A percentile compares a stretch with the other conserved stretches of the same genome.
Evolutionary conservation across 1,284 basidiomycete genomes (phyloP).

Genomic region (Dichomitus squalens): DNA sequence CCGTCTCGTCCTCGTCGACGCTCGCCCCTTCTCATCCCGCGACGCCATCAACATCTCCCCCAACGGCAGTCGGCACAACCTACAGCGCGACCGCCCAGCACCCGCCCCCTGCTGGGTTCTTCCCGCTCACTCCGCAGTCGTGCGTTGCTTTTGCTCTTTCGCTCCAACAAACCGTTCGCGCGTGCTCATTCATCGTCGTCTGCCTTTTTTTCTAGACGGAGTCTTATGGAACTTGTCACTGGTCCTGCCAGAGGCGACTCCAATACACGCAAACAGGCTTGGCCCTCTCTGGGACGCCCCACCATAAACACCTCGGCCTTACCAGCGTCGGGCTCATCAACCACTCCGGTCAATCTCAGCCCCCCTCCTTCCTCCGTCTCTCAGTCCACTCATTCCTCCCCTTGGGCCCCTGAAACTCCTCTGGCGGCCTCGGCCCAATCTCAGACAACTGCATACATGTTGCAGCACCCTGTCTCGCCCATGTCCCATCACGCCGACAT

Average conservation of each 20-base stretch:
- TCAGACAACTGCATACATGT: conserved; percentile 28
- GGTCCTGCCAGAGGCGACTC: conserved; percentile 29
- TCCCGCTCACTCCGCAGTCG: conserved; percentile 3
- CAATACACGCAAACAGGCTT: conserved; percentile 34
- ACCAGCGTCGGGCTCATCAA: conserved; percentile 31
- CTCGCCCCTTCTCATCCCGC: neutral
- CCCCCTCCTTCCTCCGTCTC: conserved; percentile 40
- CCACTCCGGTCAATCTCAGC: conserved; percentile 38
- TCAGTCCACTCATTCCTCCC: conserved; percentile 41
- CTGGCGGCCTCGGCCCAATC: conserved; percentile 26
- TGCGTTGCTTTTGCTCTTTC: conserved; percentile 23
- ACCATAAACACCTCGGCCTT: conserved; percentile 42
- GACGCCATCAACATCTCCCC: neutral
- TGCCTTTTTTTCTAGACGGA: conserved; percentile 13
- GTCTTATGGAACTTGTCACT: conserved; percentile 33
- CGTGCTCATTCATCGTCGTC: conserved; percentile 15
- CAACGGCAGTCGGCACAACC: neutral
- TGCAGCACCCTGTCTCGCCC: conserved; percentile 28
- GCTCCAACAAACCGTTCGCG: conserved; percentile 12
- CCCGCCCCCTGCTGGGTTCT: neutral
- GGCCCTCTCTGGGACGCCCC: conserved; percentile 41
- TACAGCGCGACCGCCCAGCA: neutral
- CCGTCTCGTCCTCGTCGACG: conserved; percentile 10
- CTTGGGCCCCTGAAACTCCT: conserved; percentile 41
- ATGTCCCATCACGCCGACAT: conserved; percentile 28